These are phyloP conservation scores for Aaosphaeria arxii DNA, from an alignment of 2,329 filamentous ascomycete species.

Conservation along the genomic window DNA sequence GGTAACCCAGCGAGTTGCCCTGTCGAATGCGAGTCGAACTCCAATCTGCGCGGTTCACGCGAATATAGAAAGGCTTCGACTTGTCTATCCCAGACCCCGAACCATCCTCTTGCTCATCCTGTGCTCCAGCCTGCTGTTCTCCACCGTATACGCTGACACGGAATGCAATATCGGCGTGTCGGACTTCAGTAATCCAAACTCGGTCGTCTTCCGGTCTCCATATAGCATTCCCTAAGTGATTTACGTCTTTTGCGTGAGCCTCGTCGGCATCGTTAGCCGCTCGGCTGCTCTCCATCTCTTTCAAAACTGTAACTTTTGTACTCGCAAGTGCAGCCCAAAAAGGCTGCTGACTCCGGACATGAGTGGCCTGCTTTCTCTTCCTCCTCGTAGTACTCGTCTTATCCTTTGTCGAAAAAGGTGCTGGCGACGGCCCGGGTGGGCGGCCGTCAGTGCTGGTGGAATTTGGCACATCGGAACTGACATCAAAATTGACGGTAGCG, in stretches of 20 bases:
- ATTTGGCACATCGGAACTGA: conserved; percentile 51
- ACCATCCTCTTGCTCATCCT: conserved; percentile 36
- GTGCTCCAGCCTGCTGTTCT: conserved; percentile 36
- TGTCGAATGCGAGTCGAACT: conserved; percentile 69
- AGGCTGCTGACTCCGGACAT: conserved; percentile 85
- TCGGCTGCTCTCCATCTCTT: conserved; percentile 72
- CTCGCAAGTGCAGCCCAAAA: conserved; percentile 93
- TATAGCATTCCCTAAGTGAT: conserved; percentile 72
- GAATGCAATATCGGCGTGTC: conserved; percentile 74
- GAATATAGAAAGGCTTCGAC: conserved; percentile 74
- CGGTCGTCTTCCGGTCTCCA: conserved; percentile 68
- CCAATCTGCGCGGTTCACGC: conserved; percentile 77
- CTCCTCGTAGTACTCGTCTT: conserved; percentile 71
- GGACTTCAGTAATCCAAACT: conserved; percentile 79
- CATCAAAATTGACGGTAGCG: conserved; percentile 31
- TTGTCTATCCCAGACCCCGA: conserved; percentile 56
- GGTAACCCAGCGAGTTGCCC: conserved; percentile 45
- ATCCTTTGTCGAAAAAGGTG: conserved; percentile 53
- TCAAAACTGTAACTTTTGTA: conserved; percentile 94
- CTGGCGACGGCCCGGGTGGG: conserved; percentile 51
- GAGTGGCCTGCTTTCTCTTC: conserved; percentile 85
- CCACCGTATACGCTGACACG: conserved; percentile 64
- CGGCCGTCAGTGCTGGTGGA: conserved; percentile 46
- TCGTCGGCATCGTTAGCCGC: conserved; percentile 70
- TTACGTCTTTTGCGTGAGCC: conserved; percentile 72